Base-by-base conservation (phyloP, 2,329 filamentous ascomycete species). In the Colletotrichum tropicicola region DNA sequence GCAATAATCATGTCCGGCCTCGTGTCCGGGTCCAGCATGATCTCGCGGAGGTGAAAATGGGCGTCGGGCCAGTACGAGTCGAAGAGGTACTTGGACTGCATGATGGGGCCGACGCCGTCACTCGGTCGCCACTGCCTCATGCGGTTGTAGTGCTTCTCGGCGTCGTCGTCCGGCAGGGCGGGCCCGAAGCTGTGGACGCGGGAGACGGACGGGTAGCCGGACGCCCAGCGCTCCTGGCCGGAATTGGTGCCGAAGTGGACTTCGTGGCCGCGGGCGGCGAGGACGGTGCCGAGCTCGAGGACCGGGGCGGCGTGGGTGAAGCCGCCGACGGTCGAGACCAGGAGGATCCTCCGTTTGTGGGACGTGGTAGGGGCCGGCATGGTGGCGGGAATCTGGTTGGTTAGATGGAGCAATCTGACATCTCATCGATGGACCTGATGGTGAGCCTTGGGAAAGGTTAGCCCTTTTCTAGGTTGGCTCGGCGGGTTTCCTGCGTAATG, bases 1-100 rank as follows among this genome's bases (percentile, higher is more conserved):
- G 78, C 77, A 3, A 83, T 59, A 23, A 82, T 78, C 56, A 82
- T 73, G 66, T 77, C 74, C 0, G 80, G 80, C 12, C 70, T 68
- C 2, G 69, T 73, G 1, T 59, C 67, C 5, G 43, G 19, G 25
- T 56, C 39, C 3, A 57, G 68, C 17, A 77, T 69, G 5, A 55
- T 56, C 30, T 72, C 70, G 7, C 75, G 67, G 3, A 66, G 59
- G 5, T 51, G 44, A 49, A 75, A 75, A 10, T 67, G 74, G 8
- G 73, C 63, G 8, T 74, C 71, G 39, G 51, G 51, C 78, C 78
- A 81, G 65, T 74, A 75, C 1, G 73, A 73, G 53, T 80, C 78
- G 55, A 78, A 78, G 41, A 77, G 69, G 35, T 72, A 73, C 59
- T 80, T 81, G n/a, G 75, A 75, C 19, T 69, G 58, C 69, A 80